phyloP scores from a whole-genome alignment of 495 filamentous ascomycete genomes.

The Aspergillus panamensis region DNA sequence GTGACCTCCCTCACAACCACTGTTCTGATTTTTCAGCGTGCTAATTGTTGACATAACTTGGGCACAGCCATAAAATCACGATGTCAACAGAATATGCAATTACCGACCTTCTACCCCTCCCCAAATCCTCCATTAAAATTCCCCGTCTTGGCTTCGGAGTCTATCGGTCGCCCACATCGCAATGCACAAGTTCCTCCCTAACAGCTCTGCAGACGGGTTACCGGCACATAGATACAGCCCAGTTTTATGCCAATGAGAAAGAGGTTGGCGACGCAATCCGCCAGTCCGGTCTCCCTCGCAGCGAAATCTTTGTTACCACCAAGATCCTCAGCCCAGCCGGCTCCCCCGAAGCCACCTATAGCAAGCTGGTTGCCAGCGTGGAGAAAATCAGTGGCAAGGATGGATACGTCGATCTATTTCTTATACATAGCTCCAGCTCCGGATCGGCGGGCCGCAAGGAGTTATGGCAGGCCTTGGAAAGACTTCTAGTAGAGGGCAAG shows the following conservation, averaged over 20 bases:
- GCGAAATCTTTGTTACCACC: constrained; percentile 62
- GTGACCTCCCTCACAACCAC: constrained; percentile 1
- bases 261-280: constrained; percentile 63
- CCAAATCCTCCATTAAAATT: constrained; percentile 51
- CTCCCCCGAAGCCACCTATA: constrained; percentile 56
- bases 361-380: constrained; percentile 57
- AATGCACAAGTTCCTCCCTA: constrained; percentile 54
- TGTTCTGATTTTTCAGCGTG: background rate
- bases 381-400: constrained; percentile 55
- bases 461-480: constrained; percentile 66
- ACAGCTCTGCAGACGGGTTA: constrained; percentile 63
- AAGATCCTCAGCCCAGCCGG: constrained; percentile 59
- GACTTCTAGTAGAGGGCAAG: constrained; percentile 52
- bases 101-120: constrained; percentile 52
- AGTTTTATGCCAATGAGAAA: constrained; percentile 65
- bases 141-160: constrained; percentile 75
- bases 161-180: constrained; percentile 51
- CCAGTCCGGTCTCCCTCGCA: constrained; percentile 49
- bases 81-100: constrained; percentile 46
- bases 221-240: constrained; percentile 70
- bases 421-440: constrained; percentile 61
- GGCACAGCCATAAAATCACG: background rate
- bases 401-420: constrained; percentile 67
- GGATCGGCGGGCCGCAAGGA: constrained; percentile 52
- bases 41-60: background rate